Evolutionary conservation across 345 rosid species (phyloP).

Genomic region (Hibiscus syriacus): DNA sequence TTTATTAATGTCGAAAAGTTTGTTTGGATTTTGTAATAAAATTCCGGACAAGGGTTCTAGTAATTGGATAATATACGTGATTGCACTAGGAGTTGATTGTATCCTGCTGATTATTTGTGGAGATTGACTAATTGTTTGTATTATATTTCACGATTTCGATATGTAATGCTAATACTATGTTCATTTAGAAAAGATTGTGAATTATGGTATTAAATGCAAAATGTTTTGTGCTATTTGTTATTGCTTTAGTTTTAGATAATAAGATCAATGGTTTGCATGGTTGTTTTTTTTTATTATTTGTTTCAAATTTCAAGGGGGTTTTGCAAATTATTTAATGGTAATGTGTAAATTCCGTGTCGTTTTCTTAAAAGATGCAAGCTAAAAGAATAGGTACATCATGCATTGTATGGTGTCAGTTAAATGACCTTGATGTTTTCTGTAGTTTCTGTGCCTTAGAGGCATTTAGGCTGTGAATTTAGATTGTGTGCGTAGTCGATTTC

Average conservation of each 20-base stretch:
- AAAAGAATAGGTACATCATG: not conserved
- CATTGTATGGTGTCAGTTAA: not conserved
- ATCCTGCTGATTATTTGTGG: not conserved
- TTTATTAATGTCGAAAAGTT: no score
- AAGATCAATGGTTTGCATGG: not conserved
- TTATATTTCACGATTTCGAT: not conserved
- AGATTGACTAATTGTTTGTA: not conserved
- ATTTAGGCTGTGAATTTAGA: not conserved
- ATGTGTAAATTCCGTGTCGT: not conserved
- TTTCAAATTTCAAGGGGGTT: not conserved
- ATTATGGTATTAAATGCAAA: not conserved
- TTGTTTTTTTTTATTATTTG: not conserved
- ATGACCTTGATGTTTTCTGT: not conserved
- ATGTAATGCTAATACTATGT: not conserved
- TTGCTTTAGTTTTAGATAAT: not conserved
- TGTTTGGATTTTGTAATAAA: not conserved
- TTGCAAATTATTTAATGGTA: not conserved
- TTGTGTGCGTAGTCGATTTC: not conserved
- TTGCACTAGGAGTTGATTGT: not conserved
- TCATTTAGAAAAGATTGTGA: not conserved
- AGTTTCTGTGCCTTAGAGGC: not conserved
- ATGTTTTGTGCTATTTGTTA: not conserved
- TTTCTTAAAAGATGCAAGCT: not conserved
- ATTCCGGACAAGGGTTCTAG: not conserved
- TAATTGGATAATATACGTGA: not conserved